Base-by-base conservation (phyloP, 257 asterid species). In the Voacanga thouarsii region DNA sequence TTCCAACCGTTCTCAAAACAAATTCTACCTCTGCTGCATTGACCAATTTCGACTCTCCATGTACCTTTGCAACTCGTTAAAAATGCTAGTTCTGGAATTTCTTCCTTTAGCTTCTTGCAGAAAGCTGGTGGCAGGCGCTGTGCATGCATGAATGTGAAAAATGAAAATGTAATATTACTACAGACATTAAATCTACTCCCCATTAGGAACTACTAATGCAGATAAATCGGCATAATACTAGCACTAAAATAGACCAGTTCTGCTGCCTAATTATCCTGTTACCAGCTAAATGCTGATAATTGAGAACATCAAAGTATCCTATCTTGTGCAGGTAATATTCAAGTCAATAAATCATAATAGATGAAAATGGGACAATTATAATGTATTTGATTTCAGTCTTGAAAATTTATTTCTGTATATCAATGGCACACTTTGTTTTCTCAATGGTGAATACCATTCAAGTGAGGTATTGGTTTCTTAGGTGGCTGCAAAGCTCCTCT, bases 1-100 rank as follows among this genome's bases (percentile, higher is more conserved):
- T 63, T 53, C 86, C 86, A 85, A 12, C 77, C 82, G 4, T 80
- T 78, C 0, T 26, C 70, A 67, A 85, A 80, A 51, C 67, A 82
- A 39, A 70, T 39, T 2, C 9, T 1, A 0, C 57, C 84, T 1
- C 61, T 43, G 3, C 37, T 14, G 53, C 37, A 56, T 71, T n/a
- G 59, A 50, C 53, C 76, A 11, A 82, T 66, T 53, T 69, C 41
- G 28, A 82, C 78, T 21, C 33, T 75, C 84, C 82, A 85, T 44
- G 45, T 39, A 4, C 83, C 84, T 49, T 72, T 72, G 53, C 76
- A 26, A 59, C 66, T 79, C 23, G 44, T 67, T 56, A 82, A 44
- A 21, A 18, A 28, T 60, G 79, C 82, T 30, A 76, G 77, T 50
- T 68, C 65, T 50, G 74, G 64, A 1, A 55, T 33, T 8, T 59